These are phyloP conservation scores for Dactylorhiza incarnata DNA, from an alignment of 106 monocot genomes.

Conservation along the genomic window DNA sequence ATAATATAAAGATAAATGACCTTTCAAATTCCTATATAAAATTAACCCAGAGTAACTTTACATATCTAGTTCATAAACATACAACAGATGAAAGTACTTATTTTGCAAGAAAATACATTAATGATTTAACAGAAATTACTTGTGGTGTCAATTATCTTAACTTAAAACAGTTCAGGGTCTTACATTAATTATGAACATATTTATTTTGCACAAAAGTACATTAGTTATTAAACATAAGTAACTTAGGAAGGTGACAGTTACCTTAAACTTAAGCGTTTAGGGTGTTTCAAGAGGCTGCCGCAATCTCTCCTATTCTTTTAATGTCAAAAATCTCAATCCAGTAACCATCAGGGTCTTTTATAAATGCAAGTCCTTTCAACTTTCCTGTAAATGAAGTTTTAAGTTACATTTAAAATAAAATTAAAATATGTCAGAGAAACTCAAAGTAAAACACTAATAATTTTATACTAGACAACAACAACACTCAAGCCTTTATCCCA, in stretches of 20 bases:
- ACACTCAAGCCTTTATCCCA: no score
- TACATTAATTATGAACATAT: no score
- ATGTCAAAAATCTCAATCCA: constrained; percentile 99
- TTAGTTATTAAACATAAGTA: no score
- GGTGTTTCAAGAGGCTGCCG: constrained; percentile 44
- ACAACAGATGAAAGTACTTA: background rate
- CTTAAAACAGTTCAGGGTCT: no score
- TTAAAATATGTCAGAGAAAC: background rate
- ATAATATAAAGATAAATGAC: background rate
- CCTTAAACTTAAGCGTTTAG: background rate
- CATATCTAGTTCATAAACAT: background rate
- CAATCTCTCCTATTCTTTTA: constrained; percentile 48
- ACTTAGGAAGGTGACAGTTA: background rate
- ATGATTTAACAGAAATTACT: background rate
- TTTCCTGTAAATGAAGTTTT: constrained; percentile 46
- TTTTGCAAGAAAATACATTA: background rate
- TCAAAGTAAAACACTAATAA: background rate
- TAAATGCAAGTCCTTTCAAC: constrained; percentile 95
- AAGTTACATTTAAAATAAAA: background rate
- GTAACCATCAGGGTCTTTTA: constrained; percentile 99
- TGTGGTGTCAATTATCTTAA: no score
- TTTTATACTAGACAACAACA: background rate
- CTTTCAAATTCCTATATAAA: background rate
- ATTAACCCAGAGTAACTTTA: background rate
- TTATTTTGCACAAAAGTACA: background rate